These are phyloP conservation scores for Xylaria sp. DNA, from an alignment of 2,329 filamentous ascomycete genomes.

Conservation along the genomic window DNA sequence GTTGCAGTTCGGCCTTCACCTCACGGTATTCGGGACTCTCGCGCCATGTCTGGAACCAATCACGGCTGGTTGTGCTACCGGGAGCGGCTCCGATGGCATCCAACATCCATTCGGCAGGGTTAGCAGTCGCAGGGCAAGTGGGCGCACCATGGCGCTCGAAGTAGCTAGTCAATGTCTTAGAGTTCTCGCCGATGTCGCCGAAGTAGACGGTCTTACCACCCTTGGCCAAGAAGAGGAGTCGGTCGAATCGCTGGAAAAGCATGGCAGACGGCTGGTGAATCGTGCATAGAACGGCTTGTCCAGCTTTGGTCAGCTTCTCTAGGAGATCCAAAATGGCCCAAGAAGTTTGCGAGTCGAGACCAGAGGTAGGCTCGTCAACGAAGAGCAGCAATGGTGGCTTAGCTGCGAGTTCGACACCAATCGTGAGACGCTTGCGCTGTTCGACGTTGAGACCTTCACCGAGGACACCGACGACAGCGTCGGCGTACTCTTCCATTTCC, in stretches of 20 bases:
- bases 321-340: slow-evolving; percentile 92
- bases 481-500: slow-evolving; percentile 90
- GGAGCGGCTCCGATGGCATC: slow-evolving; percentile 72
- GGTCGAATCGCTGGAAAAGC: slow-evolving; percentile 91
- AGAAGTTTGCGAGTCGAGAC: slow-evolving; percentile 91
- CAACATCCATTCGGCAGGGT: slow-evolving; percentile 86
- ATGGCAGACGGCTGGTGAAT: slow-evolving; percentile 98
- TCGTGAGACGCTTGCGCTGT: slow-evolving; percentile 82
- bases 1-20: slow-evolving; percentile 68
- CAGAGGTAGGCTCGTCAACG: slow-evolving; percentile 94
- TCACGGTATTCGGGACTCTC: slow-evolving; percentile 55
- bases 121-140: slow-evolving; percentile 73
- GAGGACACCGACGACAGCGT: slow-evolving; percentile 89
- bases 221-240: slow-evolving; percentile 79
- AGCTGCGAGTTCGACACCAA: slow-evolving; percentile 94
- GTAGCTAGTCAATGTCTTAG: slow-evolving; percentile 74
- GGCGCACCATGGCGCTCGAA: slow-evolving; percentile 79
- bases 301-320: slow-evolving; percentile 87
- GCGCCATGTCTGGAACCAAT: slow-evolving; percentile 71
- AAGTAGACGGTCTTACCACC: slow-evolving; percentile 86
- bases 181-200: slow-evolving; percentile 79
- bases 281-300: slow-evolving; percentile 94
- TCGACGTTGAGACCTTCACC: slow-evolving; percentile 84
- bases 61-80: slow-evolving; percentile 69
- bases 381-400: slow-evolving; percentile 91